phyloP scores from a whole-genome alignment of 208 protist genomes.

The Trypanosoma brucei region DNA sequence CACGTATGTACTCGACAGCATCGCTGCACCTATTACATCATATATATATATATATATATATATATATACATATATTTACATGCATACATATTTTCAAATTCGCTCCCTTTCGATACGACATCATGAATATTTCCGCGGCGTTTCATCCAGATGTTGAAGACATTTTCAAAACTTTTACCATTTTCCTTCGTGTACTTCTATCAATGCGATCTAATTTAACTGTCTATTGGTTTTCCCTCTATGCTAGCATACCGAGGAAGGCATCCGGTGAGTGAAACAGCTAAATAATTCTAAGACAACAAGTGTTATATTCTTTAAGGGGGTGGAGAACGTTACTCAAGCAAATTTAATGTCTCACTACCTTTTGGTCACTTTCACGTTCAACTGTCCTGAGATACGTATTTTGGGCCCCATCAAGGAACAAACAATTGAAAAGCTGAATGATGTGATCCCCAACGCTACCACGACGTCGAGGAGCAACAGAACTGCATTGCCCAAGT shows the following conservation, averaged over 20 bases:
- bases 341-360: constrained; percentile 33
- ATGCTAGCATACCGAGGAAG: too few species aligned
- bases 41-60: neutral
- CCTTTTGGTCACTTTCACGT: constrained; percentile 75
- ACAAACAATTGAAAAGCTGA: constrained; percentile 81
- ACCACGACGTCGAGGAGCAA: constrained; percentile 79
- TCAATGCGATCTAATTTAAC: neutral
- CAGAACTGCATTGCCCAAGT: constrained; percentile 48
- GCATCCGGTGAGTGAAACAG: too few species aligned
- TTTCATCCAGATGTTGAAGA: neutral
- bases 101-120: neutral
- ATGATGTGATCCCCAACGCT: constrained; percentile 65
- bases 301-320: too few species aligned
- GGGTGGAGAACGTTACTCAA: too few species aligned
- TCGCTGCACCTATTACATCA: too few species aligned
- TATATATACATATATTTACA: constrained; percentile 17
- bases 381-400: constrained; percentile 81
- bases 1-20: too few species aligned
- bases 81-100: constrained; percentile 10
- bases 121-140: constrained; percentile 3
- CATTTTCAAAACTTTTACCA: neutral
- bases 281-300: too few species aligned
- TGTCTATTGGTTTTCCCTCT: too few species aligned
- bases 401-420: constrained; percentile 85
- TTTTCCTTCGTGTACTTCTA: constrained; percentile 15